Percentiles rank a stretch among this genome's conserved stretches.
Evolutionary conservation across 495 filamentous ascomycete genomes (phyloP).

Genomic region (Penicillium cataractarum): DNA sequence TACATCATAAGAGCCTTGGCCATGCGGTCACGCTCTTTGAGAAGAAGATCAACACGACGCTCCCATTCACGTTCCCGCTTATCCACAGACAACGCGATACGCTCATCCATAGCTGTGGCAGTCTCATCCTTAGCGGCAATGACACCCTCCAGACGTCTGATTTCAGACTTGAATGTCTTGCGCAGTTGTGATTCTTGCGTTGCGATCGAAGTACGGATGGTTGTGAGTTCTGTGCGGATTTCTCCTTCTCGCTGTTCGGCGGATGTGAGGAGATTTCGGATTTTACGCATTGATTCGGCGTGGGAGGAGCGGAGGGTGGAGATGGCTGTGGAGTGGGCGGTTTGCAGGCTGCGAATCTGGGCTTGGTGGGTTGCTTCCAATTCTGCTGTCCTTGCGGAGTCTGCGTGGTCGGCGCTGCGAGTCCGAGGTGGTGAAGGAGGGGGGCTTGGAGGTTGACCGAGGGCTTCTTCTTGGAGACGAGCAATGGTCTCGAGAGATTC

Average conservation of each 20-base stretch:
- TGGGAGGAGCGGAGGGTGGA: conserved; percentile 47
- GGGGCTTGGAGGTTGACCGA: conserved; percentile 33
- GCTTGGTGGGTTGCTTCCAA: conserved; percentile 42
- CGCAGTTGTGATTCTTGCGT: conserved; percentile 32
- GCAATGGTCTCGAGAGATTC: conserved; percentile 72
- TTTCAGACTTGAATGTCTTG: conserved; percentile 36
- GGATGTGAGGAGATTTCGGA: conserved; percentile 43
- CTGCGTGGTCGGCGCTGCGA: conserved; percentile 14
- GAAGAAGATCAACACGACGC: conserved; percentile 52
- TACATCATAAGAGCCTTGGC: conserved; percentile 52
- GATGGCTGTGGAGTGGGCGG: conserved; percentile 43
- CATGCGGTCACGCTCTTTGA: conserved; percentile 60
- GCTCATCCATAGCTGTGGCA: conserved; percentile 42
- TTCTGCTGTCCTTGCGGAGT: conserved; percentile 18
- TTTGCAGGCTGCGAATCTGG: conserved; percentile 43
- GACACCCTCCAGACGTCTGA: conserved; percentile 38
- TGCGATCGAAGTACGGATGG: conserved; percentile 27
- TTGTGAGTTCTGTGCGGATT: conserved; percentile 43
- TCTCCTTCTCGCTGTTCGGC: conserved; percentile 49
- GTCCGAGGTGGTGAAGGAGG: conserved; percentile 31
- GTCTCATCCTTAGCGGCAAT: conserved; percentile 49
- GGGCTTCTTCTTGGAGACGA: conserved; percentile 83
- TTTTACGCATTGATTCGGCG: conserved; percentile 44
- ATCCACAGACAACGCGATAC: conserved; percentile 49
- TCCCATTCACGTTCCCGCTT: conserved; percentile 57